Conservation (phyloP, 2,329 filamentous ascomycete species). For the Aspergillus viridinutans region DNA sequence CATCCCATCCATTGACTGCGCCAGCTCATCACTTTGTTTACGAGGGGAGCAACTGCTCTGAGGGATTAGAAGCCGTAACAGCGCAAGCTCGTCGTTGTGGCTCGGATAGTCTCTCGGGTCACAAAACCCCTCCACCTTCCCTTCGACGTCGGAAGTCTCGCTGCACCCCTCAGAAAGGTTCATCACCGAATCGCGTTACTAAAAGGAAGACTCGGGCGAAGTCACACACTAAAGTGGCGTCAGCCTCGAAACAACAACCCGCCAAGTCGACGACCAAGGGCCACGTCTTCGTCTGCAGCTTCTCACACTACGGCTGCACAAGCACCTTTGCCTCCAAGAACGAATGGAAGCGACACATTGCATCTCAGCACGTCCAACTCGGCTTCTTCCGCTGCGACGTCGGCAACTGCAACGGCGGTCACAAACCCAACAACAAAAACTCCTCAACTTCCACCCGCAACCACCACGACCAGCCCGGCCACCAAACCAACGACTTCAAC, state of each 20-base stretch:
- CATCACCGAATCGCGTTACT: not conserved
- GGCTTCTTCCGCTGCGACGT: slow-evolving; percentile 72
- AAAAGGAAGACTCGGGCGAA: not conserved
- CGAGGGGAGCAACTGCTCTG: not conserved
- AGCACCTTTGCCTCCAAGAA: slow-evolving; percentile 77
- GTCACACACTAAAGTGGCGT: slow-evolving; percentile 5
- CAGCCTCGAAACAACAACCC: slow-evolving; percentile 5
- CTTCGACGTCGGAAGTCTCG: not conserved
- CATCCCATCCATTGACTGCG: not conserved
- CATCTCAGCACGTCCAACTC: slow-evolving; percentile 72
- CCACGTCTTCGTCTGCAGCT: slow-evolving; percentile 65
- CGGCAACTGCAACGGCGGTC: slow-evolving; percentile 47
- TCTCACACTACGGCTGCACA: slow-evolving; percentile 70
- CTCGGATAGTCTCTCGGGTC: not conserved
- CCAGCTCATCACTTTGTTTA: not conserved
- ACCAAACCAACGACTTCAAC: slow-evolving; percentile 67
- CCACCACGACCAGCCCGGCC: slow-evolving; percentile 13
- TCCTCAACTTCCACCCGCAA: slow-evolving; percentile 5
- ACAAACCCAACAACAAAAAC: slow-evolving; percentile 8
- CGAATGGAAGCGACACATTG: slow-evolving; percentile 90
- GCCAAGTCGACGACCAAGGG: slow-evolving; percentile 6
- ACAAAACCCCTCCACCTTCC: not conserved
- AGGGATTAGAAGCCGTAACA: not conserved
- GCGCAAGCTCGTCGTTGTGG: not conserved
- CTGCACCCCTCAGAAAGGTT: slow-evolving; percentile 2